These are phyloP conservation scores for Lactarius trivialis DNA, from an alignment of 768 basidiomycete species.

Conservation along the genomic window DNA sequence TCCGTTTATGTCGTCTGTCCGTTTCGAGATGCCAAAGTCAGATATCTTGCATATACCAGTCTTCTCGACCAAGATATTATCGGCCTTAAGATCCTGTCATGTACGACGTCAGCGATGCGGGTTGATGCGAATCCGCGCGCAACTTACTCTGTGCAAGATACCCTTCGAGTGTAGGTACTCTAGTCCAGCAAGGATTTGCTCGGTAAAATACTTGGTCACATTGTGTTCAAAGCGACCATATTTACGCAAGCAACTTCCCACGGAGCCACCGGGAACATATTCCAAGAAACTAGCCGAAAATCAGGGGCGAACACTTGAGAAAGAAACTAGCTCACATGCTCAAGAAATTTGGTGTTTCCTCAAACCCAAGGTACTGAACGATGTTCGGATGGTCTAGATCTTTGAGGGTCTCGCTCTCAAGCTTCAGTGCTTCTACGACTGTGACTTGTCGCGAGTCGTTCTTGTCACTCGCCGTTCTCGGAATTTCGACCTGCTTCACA, in stretches of 20 bases:
- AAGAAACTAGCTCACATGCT: conserved; percentile 68
- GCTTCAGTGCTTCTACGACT: conserved; percentile 86
- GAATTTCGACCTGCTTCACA: conserved; percentile 97
- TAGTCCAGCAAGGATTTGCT: conserved; percentile 85
- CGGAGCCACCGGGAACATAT: conserved; percentile 96
- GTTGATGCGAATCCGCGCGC: background rate
- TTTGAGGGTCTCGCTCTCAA: conserved; percentile 94
- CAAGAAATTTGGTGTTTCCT: conserved; percentile 78
- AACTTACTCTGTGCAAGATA: conserved; percentile 82
- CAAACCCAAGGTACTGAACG: conserved; percentile 94
- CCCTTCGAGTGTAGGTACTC: conserved; percentile 89
- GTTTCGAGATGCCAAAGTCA: conserved; percentile 98
- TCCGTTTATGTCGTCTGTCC: conserved; percentile 78
- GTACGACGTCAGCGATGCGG: conserved; percentile 5
- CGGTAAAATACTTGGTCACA: conserved; percentile 87
- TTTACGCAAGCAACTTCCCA: conserved; percentile 83
- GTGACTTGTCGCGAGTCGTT: conserved; percentile 77
- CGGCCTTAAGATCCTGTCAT: conserved; percentile 86
- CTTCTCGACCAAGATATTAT: conserved; percentile 95
- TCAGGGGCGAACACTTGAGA: background rate
- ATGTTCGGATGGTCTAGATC: conserved; percentile 97
- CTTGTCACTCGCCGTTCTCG: conserved; percentile 85
- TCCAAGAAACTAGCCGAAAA: conserved; percentile 74
- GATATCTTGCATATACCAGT: conserved; percentile 94
- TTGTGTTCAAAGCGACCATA: conserved; percentile 91